Evolutionary conservation across 2,329 filamentous ascomycete genomes (phyloP).

Genomic region (Apiospora pterosperma): DNA sequence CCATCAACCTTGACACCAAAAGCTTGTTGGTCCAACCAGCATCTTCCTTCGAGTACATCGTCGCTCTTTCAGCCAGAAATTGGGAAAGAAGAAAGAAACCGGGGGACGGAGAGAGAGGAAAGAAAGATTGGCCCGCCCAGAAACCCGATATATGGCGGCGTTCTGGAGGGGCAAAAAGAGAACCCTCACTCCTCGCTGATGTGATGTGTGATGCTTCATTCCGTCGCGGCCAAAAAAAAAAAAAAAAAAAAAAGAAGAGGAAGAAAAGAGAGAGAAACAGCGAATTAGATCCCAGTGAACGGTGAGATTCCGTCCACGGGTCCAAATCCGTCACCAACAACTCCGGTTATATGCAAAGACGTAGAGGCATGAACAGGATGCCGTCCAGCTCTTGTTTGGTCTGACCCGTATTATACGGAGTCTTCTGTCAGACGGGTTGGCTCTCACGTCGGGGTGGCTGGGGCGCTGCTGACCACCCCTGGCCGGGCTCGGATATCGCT

Average conservation of each 20-base stretch:
- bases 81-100: not conserved
- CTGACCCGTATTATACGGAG: not conserved
- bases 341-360: not conserved
- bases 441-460: not conserved
- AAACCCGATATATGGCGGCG: not conserved
- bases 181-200: slow-evolving; percentile 1
- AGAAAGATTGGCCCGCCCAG: not conserved
- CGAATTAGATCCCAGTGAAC: not conserved
- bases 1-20: not conserved
- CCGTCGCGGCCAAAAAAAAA: not conserved
- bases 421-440: not conserved
- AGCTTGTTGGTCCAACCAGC: not conserved
- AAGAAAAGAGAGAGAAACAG: not conserved
- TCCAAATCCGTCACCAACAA: not conserved
- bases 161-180: not conserved
- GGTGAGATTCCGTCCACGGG: not conserved
- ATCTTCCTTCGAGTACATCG: not conserved
- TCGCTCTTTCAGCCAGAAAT: not conserved
- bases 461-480: not conserved
- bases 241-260: not conserved
- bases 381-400: not conserved
- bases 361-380: not conserved
- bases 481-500: not conserved
- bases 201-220: not conserved
- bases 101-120: not conserved